These are phyloP conservation scores for Chrysosporium keratinophilum DNA, from an alignment of 2,329 filamentous ascomycete genomes.

Conservation along the genomic window DNA sequence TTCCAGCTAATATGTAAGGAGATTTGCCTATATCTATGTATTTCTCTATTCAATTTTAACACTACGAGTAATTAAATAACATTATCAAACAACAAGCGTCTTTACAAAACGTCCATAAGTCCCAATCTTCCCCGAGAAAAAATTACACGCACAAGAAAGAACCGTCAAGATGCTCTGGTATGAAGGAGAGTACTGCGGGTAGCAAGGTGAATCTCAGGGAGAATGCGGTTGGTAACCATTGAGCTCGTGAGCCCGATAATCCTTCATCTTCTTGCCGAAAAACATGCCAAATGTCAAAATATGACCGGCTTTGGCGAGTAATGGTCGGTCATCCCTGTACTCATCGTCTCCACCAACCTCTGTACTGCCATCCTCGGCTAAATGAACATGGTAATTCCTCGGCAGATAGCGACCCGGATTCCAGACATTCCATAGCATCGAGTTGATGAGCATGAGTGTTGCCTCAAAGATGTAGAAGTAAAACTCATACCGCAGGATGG, in stretches of 20 bases:
- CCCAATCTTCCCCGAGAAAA: no score
- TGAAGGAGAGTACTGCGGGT: no score
- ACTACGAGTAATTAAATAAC: no score
- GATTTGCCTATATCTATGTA: no score
- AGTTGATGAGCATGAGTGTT: conserved; percentile 43
- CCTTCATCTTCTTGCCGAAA: conserved; percentile 10
- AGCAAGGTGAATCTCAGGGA: neutral
- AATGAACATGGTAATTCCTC: conserved; percentile 39
- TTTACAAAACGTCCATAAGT: no score
- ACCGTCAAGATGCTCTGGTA: no score
- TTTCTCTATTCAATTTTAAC: no score
- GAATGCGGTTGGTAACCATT: neutral
- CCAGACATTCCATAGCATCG: conserved; percentile 40
- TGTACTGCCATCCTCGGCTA: conserved; percentile 40
- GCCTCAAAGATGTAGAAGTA: conserved; percentile 51
- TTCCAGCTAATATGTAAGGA: no score
- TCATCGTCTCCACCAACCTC: conserved; percentile 43
- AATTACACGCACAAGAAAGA: no score
- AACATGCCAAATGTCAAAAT: conserved; percentile 14
- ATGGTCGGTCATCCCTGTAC: conserved; percentile 37
- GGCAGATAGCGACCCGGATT: conserved; percentile 45
- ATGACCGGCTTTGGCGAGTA: conserved; percentile 21
- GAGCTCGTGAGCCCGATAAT: neutral
- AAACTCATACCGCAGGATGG: conserved; percentile 45
- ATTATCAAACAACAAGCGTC: no score